Base-by-base conservation (phyloP, 2,329 filamentous ascomycete genomes). In the Arthrobotrys iridis region DNA sequence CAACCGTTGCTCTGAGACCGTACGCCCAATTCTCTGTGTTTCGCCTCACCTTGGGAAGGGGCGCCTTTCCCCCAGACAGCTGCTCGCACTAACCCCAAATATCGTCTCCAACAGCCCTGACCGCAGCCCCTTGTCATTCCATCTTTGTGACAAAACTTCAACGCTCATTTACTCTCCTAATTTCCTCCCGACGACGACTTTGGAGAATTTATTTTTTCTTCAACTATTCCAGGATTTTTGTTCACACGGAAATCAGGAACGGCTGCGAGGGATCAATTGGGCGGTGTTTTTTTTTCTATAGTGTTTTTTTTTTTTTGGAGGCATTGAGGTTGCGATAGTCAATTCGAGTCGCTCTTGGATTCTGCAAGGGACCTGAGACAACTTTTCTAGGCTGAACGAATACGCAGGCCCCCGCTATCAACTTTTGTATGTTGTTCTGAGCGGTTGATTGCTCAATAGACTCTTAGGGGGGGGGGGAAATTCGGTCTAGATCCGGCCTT, bases 131-230 rank as follows among this genome's bases (percentile, higher is more conserved):
- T 70, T 63, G 66, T 64, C 57, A 64, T 70, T 67, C 65, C 55
- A 70, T 45, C 65, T 57, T 70, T 33, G 65, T 70, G 65, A 62
- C 68, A 73, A 65, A 73, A 73, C 68, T 73, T 73, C 68, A 65
- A 64, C 67, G 30, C 48, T 65, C 67, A 58, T 57, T 70, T 63
- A 46, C 28, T 37, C 55, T 28, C 40, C 24, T 46, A 62, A 70
- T 70, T 72, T 72, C 67, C 58, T 63, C 35, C 26, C 37, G 57
- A 57, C 58, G 57, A 57, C 58, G 46, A 57, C 48, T 55, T 37
- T 55, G 57, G 45, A 20, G 46, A 63, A 64, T 64, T 50, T n/a
- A 28, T 26, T 55, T 70, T 68, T 24, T 70, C 46, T 37, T 64
- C 28, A 28, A 18, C 45, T 62, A 11, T 55, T 60, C 45, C 55